These are phyloP conservation scores for Asterella californica DNA, from an alignment of 225 moss, liverwort and hornwort genomes.

Conservation along the genomic window DNA sequence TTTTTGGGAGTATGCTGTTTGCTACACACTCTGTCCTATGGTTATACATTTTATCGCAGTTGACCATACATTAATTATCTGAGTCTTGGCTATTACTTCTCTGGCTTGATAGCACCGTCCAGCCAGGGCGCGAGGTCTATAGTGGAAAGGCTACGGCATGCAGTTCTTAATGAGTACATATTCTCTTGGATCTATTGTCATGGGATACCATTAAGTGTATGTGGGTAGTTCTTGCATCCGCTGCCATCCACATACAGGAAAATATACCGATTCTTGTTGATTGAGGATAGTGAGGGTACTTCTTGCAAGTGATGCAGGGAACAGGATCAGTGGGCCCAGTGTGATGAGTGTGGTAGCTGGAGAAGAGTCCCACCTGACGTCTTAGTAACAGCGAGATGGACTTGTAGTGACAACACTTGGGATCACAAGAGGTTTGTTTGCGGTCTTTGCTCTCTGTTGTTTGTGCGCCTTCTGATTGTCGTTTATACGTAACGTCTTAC, in stretches of 20 bases:
- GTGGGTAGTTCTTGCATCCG: too few species aligned
- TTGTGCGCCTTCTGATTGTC: neutral
- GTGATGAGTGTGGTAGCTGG: conserved; percentile 85
- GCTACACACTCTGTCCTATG: too few species aligned
- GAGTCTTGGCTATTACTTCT: too few species aligned
- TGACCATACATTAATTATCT: too few species aligned
- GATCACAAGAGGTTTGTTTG: conserved; percentile 61
- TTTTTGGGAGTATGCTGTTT: too few species aligned
- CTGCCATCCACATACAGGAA: neutral
- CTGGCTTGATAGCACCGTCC: too few species aligned
- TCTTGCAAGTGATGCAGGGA: conserved; percentile 55
- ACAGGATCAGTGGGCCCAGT: conserved; percentile 93
- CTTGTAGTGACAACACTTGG: conserved; percentile 73
- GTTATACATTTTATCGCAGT: too few species aligned
- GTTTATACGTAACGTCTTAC: neutral
- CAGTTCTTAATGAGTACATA: too few species aligned
- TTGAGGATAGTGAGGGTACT: conserved; percentile 21
- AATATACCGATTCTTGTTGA: neutral
- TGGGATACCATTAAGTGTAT: too few species aligned
- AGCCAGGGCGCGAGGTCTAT: too few species aligned
- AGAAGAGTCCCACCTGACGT: conserved; percentile 69
- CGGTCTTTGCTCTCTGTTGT: neutral
- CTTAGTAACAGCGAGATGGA: conserved; percentile 70
- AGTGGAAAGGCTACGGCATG: too few species aligned
- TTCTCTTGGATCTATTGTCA: too few species aligned